Evolutionary conservation across 2,329 filamentous ascomycete genomes (phyloP), one percentile per base, ranked within the genome.

Genomic region (Septoria petroselini): DNA sequence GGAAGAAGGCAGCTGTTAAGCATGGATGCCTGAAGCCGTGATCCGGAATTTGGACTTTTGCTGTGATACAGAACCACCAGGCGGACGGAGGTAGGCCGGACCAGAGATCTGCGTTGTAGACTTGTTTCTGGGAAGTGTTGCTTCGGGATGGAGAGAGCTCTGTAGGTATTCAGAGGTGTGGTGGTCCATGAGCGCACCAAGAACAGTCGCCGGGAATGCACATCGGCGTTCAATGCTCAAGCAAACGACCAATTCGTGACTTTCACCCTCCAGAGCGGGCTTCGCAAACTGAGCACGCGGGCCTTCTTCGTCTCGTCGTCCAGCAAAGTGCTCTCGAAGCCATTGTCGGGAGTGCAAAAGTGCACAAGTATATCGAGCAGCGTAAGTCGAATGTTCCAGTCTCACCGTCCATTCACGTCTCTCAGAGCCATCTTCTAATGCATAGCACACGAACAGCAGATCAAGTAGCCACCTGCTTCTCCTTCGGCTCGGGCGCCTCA

Each of bases 401-500:
- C 5, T 27, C 5, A 9, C 23, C 5, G 23, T 9, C 23, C 23
- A 9, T 27, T 27, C 23, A n/a, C n/a, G n/a, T n/a, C n/a, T n/a
- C n/a, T n/a, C n/a, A n/a, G n/a, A n/a, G n/a, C n/a, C n/a, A n/a
- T n/a, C n/a, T n/a, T n/a, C n/a, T n/a, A n/a, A n/a, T n/a, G 14
- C 33, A n/a, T 17, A 35, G n/a, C 15, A 17, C 8, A 17, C 14
- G 11, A 15, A 8, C 6, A 15, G 11, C 15, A 11, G 17, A 15
- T 62, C 55, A 66, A 23, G 58, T 61, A 34, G 64, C 64, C 25
- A 60, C 63, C 49, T 64, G 60, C 57, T 65, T 64, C 49, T 59
- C 58, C 50, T 65, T 64, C 46, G 45, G 45, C 48, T 62, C 60
- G 5, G 91, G 91, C 14, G 89, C 82, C 74, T 96, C 91, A 70